A percentile compares a stretch with the other conserved stretches of the same genome.
phyloP scores from a whole-genome alignment of 306 rosid genomes.

The Luffa acutangula region DNA sequence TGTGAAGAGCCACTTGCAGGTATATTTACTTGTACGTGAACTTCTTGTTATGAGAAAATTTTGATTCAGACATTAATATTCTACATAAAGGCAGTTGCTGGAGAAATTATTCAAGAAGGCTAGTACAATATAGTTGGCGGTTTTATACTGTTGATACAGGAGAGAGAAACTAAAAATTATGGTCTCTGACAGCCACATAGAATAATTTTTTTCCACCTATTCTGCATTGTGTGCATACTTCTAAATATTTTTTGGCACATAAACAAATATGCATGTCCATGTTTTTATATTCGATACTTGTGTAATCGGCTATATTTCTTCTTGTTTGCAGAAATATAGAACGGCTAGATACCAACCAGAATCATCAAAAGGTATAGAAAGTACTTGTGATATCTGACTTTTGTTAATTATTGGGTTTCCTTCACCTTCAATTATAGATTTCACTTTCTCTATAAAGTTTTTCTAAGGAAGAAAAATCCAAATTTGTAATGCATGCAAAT shows the following conservation, averaged over 20 bases:
- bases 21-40: constrained; percentile 16
- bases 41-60: constrained; percentile 2
- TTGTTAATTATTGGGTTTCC: neutral
- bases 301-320: constrained; percentile 21
- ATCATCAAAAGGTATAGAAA: constrained; percentile 70
- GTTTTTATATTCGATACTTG: constrained; percentile 13
- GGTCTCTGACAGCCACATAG: too few relatives aligned
- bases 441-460: neutral
- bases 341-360: constrained; percentile 98
- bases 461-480: neutral
- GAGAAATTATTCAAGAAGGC: too few relatives aligned
- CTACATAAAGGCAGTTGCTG: neutral
- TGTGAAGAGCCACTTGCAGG: constrained; percentile 99
- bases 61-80: neutral
- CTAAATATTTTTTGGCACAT: neutral
- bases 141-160: too few relatives aligned
- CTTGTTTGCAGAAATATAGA: constrained; percentile 88
- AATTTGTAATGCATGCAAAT: neutral
- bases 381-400: neutral
- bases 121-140: too few relatives aligned
- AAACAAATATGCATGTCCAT: neutral
- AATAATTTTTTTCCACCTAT: neutral
- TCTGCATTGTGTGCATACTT: neutral
- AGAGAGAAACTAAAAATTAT: too few relatives aligned
- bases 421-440: neutral